Base-by-base conservation (phyloP, 148 eudicot genomes). In the Amaranthus palmeri region DNA sequence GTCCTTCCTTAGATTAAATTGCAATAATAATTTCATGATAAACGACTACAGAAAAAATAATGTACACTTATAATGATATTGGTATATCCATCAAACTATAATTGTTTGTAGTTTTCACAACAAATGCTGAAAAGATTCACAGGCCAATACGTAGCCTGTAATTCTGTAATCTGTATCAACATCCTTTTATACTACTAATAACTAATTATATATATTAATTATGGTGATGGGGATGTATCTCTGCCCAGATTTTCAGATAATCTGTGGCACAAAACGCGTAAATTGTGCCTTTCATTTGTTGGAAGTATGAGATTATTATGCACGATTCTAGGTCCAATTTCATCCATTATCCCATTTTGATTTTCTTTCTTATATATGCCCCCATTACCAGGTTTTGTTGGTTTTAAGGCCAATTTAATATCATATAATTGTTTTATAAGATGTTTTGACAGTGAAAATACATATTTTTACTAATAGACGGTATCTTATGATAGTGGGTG, bases 341-440 rank as follows among this genome's bases (percentile, higher is more conserved):
- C 66, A 49, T 74, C 66, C 77, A 78, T 73, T 78, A 63, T 78
- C 73, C 48, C 51, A 68, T 41, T 25, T 44, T 2, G 68, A 57
- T 52, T 72, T 60, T 54, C 56, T 67, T 61, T 5, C 17, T 73
- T 55, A 53, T 25, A 25, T 25, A 25, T 25, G 36, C 36, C 36
- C 36, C 36, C 1, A 25, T 25, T 25, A 25, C 36, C 1, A 25
- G 36, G 36, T 25, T 25, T 25, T 25, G 36, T 25, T 25, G 36
- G 2, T 25, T 25, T 25, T 25, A 25, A 25, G 36, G 36, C 36
- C 1, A 25, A 25, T 25, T 25, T 25, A 25, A 25, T 25, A 25
- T 25, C 0, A 25, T 25, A 25, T 25, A 0, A 25, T 25, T 25
- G 36, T 25, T 25, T 1, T 25, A 25, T 25, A 25, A 25, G 36